Conservation (phyloP, 495 filamentous ascomycete genomes). For the Aspergillus biplanus region DNA sequence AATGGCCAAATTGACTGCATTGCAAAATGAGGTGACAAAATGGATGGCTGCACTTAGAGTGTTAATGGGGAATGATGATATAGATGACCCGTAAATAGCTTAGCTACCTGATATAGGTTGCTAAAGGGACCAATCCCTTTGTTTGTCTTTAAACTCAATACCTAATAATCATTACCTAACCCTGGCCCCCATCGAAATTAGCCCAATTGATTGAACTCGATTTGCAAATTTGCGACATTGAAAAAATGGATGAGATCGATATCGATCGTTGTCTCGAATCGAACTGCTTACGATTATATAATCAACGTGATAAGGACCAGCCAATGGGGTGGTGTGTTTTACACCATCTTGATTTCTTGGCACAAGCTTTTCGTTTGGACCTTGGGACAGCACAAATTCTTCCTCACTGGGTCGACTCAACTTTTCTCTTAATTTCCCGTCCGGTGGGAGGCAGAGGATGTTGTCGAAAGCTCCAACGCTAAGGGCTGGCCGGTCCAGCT, state of each 20-base stretch:
- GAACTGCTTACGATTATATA: conserved; percentile 21
- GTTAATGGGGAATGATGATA: conserved; percentile 71
- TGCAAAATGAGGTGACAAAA: conserved; percentile 72
- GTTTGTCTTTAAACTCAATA: too few relatives aligned
- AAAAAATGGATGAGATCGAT: too few relatives aligned
- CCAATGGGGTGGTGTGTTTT: conserved; percentile 40
- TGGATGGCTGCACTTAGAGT: conserved; percentile 73
- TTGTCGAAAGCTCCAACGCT: conserved; percentile 38
- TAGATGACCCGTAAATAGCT: conserved; percentile 29
- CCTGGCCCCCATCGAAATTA: not conserved
- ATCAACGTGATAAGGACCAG: conserved; percentile 5
- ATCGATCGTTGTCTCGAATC: too few relatives aligned
- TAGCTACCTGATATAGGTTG: too few relatives aligned
- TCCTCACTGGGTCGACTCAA: conserved; percentile 6
- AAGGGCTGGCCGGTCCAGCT: conserved; percentile 33
- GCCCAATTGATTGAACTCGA: not conserved
- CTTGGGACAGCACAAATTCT: conserved; percentile 38
- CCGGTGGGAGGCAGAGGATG: conserved; percentile 34
- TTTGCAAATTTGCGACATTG: not conserved
- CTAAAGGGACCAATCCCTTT: too few relatives aligned
- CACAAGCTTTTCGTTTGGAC: not conserved
- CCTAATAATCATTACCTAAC: not conserved
- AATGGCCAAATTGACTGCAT: conserved; percentile 81
- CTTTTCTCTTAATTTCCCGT: conserved; percentile 14
- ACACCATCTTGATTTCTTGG: conserved; percentile 24